Evolutionary conservation across 2,329 filamentous ascomycete genomes (phyloP), one percentile per base, ranked within the genome.

Genomic region (Corniculantispora saksenae): DNA sequence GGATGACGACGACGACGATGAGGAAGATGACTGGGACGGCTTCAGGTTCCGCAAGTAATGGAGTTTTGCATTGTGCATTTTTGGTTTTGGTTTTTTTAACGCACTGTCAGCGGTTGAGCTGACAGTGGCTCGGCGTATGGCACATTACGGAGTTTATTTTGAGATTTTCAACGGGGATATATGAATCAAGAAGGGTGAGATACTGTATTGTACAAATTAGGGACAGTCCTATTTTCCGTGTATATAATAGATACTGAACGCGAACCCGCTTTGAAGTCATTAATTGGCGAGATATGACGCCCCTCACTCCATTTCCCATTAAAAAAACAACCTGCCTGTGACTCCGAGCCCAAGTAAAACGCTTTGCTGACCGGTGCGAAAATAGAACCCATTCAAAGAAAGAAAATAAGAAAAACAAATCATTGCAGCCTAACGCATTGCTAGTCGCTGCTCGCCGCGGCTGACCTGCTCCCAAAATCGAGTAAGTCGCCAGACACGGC

Each of bases 391-490:
- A 17, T 53, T 19, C 40, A 56, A 48, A 50, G 9, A 19, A 25
- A 7, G 23, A 53, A 23, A 29, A n/a, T 7, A 25, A 48, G 8
- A 56, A 50, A 56, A 63, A n/a, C 27, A 23, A 15, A 23, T n/a
- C n/a, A 56, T 48, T 63, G 61, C 27, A 48, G 63, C 57, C 51
- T 62, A 66, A 50, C 58, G 51, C 47, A 66, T 63, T 17, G 17
- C 64, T 21, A 63, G 27, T 35, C 47, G 61, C 43, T 68, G 67
- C 54, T 80, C 79, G 2, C 80, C 82, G 19, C 75, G 75, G 1
- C 82, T 81, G 40, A 90, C 79, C 25, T 81, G 80, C 76, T 91
- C 89, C 88, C 89, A 92, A 72, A 90, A 91, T 66, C 81, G 81
- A 70, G 83, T 84, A 64, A 92, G 73, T 25, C 84, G 81, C 82